These are phyloP conservation scores for Colletotrichum somersetense DNA, from an alignment of 2,329 filamentous ascomycete species.

Conservation along the genomic window DNA sequence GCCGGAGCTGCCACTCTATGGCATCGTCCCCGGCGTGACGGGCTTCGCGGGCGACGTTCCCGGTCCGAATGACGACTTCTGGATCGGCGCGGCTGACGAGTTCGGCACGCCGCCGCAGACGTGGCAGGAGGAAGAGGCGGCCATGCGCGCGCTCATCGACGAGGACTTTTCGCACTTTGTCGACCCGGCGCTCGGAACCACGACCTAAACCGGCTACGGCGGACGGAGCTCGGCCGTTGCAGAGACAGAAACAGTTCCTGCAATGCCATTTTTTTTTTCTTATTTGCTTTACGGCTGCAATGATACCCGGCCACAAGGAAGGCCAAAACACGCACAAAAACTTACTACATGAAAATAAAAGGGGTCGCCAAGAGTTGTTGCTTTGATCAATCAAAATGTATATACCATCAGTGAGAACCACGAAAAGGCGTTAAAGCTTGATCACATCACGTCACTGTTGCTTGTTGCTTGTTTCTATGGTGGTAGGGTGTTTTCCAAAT, in stretches of 20 bases:
- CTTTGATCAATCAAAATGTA: slow-evolving; percentile 4
- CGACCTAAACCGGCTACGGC: slow-evolving; percentile 11
- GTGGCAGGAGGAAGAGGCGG: slow-evolving; percentile 60
- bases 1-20: slow-evolving; percentile 40
- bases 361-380: slow-evolving; percentile 32
- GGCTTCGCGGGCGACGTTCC: slow-evolving; percentile 12
- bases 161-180: slow-evolving; percentile 35
- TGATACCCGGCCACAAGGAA: slow-evolving; percentile 37
- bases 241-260: background rate
- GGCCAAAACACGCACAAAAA: slow-evolving; percentile 21
- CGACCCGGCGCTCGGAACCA: slow-evolving; percentile 38
- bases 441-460: background rate
- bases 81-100: slow-evolving; percentile 51
- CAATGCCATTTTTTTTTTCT: slow-evolving; percentile 2
- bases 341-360: slow-evolving; percentile 14
- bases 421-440: background rate
- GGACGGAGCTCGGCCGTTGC: background rate
- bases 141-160: slow-evolving; percentile 56
- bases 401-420: background rate
- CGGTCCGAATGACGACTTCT: slow-evolving; percentile 43
- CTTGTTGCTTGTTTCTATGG: background rate
- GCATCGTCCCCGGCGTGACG: slow-evolving; percentile 35
- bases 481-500: background rate
- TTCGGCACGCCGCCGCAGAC: slow-evolving; percentile 47
- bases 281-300: slow-evolving; percentile 19